Base-by-base conservation (phyloP, 495 filamentous ascomycete species). In the Niebla homalea region DNA sequence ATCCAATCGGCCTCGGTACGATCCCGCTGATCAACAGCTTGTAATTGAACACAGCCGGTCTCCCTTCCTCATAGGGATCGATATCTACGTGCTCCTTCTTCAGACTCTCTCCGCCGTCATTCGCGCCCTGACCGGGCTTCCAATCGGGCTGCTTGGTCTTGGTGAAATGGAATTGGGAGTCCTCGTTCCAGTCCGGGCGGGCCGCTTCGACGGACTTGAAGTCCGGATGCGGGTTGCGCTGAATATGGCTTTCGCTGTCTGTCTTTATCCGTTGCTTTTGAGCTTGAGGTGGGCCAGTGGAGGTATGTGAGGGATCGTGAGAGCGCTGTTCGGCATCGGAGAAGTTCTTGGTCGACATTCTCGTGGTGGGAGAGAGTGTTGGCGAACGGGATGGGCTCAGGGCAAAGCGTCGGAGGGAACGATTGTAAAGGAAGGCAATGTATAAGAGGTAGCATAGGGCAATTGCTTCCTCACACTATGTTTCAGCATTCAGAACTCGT, bases 11-110 rank as follows among this genome's bases (percentile, higher is more conserved):
- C 19, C 90, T 75, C 0, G 90, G 90, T 20, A 93, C 77, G 56
- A 97, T 81, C 22, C 79, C 85, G 2, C 79, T 84, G 64, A 96
- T 94, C 16, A 96, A 72, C 11, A 96, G 79, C 68, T 94, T 94
- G 71, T 97, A 97, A 69, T 96, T 96, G 60, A 75, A 80, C 0
- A 70, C 64, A 0, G 77, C 62, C 0, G 81, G 77, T 0, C 90
- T 75, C 20, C 81, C 82, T 15, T 80, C 69, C 39, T 73, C 79
- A 58, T 89, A 79, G 7, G 90, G 90, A 66, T 96, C 81, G 54
- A 97, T 92, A 54, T 81, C 70, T 41, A 92, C 64, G 60, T 93
- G 87, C 14, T 75, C 65, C 50, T 76, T 72, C 38, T 73, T 67
- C 52, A 78, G 62, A 39, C 67, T 66, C 54, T 70, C 72, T 18